Conservation (phyloP, 116 monocot species). For the Papilionanthe hybrid region DNA sequence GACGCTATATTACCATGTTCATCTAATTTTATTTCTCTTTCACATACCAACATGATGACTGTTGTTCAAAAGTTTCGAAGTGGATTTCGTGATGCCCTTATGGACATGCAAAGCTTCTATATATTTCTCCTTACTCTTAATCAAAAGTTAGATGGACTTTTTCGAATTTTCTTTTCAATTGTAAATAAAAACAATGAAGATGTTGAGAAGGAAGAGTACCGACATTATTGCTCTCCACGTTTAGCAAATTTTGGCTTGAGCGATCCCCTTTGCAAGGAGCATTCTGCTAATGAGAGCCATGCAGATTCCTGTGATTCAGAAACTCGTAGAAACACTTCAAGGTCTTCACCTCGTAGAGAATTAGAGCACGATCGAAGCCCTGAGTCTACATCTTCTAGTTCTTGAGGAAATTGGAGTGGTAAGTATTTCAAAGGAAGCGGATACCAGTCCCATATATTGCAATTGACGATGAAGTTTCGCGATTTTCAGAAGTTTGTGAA, state of each 20-base stretch:
- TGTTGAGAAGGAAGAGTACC: constrained; percentile 63
- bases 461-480: constrained; percentile 85
- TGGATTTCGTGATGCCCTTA: constrained; percentile 82
- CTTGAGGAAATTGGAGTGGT: constrained; percentile 56
- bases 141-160: constrained; percentile 85
- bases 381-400: constrained; percentile 47
- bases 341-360: constrained; percentile 22
- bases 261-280: constrained; percentile 29
- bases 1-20: constrained; percentile 9
- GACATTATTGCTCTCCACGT: constrained; percentile 29
- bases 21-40: constrained; percentile 17
- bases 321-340: constrained; percentile 23
- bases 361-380: constrained; percentile 30
- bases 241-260: constrained; percentile 16
- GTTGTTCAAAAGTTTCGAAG: constrained; percentile 67
- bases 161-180: constrained; percentile 51
- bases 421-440: constrained; percentile 57
- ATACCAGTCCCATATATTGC: constrained; percentile 47
- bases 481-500: constrained; percentile 78
- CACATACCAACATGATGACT: constrained; percentile 30
- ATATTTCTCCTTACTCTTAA: constrained; percentile 85
- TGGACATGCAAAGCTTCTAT: constrained; percentile 84
- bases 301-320: constrained; percentile 47
- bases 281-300: constrained; percentile 23
- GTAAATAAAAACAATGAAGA: constrained; percentile 52